phyloP scores from a whole-genome alignment of 495 filamentous ascomycete genomes.

The Terfezia claveryi region DNA sequence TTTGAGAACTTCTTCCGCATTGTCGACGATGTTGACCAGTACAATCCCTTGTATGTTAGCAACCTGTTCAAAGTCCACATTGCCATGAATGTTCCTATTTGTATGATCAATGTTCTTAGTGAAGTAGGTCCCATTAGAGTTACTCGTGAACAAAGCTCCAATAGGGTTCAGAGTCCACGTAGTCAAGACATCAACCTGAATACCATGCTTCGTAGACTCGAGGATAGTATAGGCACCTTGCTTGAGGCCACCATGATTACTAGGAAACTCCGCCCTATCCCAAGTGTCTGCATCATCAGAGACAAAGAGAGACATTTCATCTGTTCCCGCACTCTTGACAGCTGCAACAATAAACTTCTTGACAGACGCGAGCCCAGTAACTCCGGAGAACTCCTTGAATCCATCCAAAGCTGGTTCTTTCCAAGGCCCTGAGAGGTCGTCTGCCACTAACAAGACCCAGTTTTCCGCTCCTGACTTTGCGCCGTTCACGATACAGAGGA shows the following conservation, averaged over 20 bases:
- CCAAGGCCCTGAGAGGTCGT: constrained; percentile 46
- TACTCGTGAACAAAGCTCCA: constrained; percentile 77
- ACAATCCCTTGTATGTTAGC: constrained; percentile 74
- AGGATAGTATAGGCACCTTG: constrained; percentile 82
- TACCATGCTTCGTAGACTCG: constrained; percentile 89
- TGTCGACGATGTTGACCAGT: constrained; percentile 71
- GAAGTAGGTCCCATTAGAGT: constrained; percentile 92
- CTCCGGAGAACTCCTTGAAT: constrained; percentile 45
- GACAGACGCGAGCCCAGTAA: constrained; percentile 54
- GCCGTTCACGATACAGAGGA: constrained; percentile 60
- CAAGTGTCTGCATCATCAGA: constrained; percentile 62
- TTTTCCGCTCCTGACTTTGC: constrained; percentile 37
- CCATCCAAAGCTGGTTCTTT: constrained; percentile 52
- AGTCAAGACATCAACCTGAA: constrained; percentile 82
- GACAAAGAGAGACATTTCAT: constrained; percentile 68
- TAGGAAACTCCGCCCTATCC: constrained; percentile 78
- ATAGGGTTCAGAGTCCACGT: constrained; percentile 37
- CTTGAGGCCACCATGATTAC: constrained; percentile 44
- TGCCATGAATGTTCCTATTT: constrained; percentile 46
- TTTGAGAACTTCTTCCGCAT: constrained; percentile 51
- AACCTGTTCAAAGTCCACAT: constrained; percentile 87
- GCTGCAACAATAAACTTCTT: constrained; percentile 74
- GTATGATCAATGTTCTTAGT: constrained; percentile 74
- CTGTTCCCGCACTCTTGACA: constrained; percentile 50
- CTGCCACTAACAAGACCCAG: constrained; percentile 47